These are phyloP conservation scores for Kwoniella europaea DNA, from an alignment of 768 basidiomycete genomes.

Conservation along the genomic window DNA sequence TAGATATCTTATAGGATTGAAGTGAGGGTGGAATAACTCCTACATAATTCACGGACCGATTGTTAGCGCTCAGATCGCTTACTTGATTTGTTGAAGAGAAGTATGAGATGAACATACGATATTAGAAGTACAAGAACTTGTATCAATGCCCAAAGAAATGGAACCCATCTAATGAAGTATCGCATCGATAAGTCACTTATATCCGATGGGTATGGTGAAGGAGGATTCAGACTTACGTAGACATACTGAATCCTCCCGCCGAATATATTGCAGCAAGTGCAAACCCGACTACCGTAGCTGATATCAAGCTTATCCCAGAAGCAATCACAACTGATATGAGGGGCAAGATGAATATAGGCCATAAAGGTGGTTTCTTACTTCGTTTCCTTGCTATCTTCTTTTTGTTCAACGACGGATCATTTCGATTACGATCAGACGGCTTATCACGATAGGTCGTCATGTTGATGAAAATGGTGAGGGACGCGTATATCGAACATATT, in stretches of 20 bases:
- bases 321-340: slow-evolving; percentile 29
- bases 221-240: slow-evolving; percentile 43
- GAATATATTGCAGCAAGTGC: slow-evolving; percentile 52
- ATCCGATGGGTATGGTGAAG: neutral
- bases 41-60: slow-evolving; percentile 1
- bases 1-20: slow-evolving; percentile 37
- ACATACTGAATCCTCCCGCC: slow-evolving; percentile 52
- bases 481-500: slow-evolving; percentile 36
- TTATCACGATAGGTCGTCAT: slow-evolving; percentile 25
- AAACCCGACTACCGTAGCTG: slow-evolving; percentile 49
- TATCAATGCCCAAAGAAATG: slow-evolving; percentile 51
- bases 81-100: neutral
- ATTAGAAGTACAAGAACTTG: slow-evolving; percentile 48
- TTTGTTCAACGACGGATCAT: neutral
- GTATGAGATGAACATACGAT: slow-evolving; percentile 36
- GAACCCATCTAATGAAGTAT: slow-evolving; percentile 42
- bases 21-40: slow-evolving; percentile 50
- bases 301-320: slow-evolving; percentile 35
- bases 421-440: neutral
- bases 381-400: neutral
- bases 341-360: slow-evolving; percentile 46
- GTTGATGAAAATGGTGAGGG: slow-evolving; percentile 39
- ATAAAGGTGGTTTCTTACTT: slow-evolving; percentile 45
- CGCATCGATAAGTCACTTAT: neutral
- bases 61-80: neutral